Percentiles rank a stretch among this genome's conserved stretches.
These are phyloP conservation scores for Stenocarpella maydis DNA, from an alignment of 2,329 filamentous ascomycete genomes.

Conservation along the genomic window DNA sequence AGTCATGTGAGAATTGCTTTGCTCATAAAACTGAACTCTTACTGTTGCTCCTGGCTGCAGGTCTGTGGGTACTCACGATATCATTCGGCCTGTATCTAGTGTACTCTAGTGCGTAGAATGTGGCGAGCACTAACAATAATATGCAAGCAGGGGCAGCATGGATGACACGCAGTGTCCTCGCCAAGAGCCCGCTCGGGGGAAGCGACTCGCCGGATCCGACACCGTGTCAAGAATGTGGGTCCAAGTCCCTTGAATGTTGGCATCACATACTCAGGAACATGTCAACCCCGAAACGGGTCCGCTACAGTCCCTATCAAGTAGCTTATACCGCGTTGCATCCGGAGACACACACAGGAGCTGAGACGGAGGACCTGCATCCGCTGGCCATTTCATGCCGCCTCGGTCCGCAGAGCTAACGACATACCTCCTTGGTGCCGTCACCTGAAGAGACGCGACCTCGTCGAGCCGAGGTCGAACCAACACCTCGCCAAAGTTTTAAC, in stretches of 20 bases:
- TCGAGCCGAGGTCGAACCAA: not conserved
- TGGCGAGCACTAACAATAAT: not conserved
- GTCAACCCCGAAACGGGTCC: slow-evolving; percentile 2
- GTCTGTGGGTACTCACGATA: not conserved
- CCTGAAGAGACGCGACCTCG: not conserved
- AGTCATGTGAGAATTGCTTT: not conserved
- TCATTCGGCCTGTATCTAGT: not conserved
- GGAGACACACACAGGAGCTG: not conserved
- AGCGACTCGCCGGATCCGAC: slow-evolving; percentile 1
- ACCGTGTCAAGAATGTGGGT: slow-evolving; percentile 28
- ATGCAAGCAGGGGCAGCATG: not conserved
- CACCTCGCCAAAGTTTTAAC: not conserved
- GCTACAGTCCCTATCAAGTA: not conserved
- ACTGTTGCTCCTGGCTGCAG: not conserved
- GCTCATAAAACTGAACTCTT: not conserved
- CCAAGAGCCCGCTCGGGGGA: slow-evolving; percentile 4
- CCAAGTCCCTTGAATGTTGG: slow-evolving; percentile 4
- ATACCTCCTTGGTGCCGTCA: slow-evolving; percentile 20
- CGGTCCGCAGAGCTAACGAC: not conserved
- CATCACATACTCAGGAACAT: not conserved
- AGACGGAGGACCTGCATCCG: slow-evolving; percentile 14
- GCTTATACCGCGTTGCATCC: not conserved
- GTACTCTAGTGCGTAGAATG: too few species aligned
- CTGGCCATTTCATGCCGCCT: slow-evolving; percentile 27
- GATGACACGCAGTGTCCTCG: not conserved